Percentiles rank a stretch among this genome's conserved stretches.
Evolutionary conservation across 2,329 filamentous ascomycete species (phyloP).

Genomic region (Alternaria arbusti): DNA sequence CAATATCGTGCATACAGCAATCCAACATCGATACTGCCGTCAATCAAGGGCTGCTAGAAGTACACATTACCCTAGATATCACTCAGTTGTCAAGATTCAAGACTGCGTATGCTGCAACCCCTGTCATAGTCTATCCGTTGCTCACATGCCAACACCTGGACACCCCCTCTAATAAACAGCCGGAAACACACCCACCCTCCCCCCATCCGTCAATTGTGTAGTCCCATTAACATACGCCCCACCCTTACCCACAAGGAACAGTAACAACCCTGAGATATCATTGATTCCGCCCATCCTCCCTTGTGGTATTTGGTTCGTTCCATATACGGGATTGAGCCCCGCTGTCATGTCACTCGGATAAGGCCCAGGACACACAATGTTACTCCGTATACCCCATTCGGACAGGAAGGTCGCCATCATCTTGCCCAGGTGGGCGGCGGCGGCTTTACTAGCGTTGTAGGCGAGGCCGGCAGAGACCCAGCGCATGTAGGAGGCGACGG

Average conservation of each 20-base stretch:
- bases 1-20: too few species aligned
- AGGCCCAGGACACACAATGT: slow-evolving; percentile 54
- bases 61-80: too few species aligned
- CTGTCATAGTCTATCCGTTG: too few species aligned
- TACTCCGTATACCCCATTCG: slow-evolving; percentile 55
- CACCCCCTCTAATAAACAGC: slow-evolving; percentile 38
- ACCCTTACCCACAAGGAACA: slow-evolving; percentile 59
- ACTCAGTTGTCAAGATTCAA: too few species aligned
- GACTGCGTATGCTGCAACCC: too few species aligned
- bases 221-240: slow-evolving; percentile 63
- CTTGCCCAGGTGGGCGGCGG: slow-evolving; percentile 54
- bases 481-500: slow-evolving; percentile 51
- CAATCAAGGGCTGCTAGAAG: too few species aligned
- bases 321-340: slow-evolving; percentile 35
- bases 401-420: slow-evolving; percentile 52
- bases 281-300: slow-evolving; percentile 51
- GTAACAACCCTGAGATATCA: slow-evolving; percentile 57
- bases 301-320: slow-evolving; percentile 46
- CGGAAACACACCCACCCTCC: slow-evolving; percentile 46
- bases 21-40: too few species aligned
- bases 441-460: slow-evolving; percentile 55
- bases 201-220: slow-evolving; percentile 52
- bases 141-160: too few species aligned
- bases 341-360: slow-evolving; percentile 55
- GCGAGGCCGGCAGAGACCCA: slow-evolving; percentile 46